Evolutionary conservation across 176 grass and related monocot species (phyloP).

Genomic region (Dactylis glomerata): DNA sequence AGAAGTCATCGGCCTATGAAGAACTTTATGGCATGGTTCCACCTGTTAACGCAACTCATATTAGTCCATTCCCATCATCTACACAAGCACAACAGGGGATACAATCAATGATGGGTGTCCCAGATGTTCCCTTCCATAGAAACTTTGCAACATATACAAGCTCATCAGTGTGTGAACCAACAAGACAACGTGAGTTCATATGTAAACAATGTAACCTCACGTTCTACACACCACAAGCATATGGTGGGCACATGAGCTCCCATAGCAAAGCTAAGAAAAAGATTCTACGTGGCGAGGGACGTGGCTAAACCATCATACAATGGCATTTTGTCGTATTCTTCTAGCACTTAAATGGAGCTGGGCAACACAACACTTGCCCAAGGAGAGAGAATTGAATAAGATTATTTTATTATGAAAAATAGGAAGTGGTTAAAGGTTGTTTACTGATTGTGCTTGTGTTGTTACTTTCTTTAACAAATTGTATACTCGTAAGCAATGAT

Average conservation of each 20-base stretch:
- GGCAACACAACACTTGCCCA: too few relatives aligned
- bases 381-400: too few relatives aligned
- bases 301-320: too few relatives aligned
- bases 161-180: not conserved
- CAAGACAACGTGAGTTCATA: not conserved
- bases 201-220: not conserved
- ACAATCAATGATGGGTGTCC: not conserved
- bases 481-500: too few relatives aligned
- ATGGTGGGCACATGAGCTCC: not conserved
- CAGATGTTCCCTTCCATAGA: not conserved
- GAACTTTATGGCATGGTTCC: not conserved
- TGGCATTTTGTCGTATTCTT: too few relatives aligned
- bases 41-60: not conserved
- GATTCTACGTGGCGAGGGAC: too few relatives aligned
- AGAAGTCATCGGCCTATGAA: too few relatives aligned
- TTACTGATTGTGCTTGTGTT: too few relatives aligned
- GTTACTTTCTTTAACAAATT: too few relatives aligned
- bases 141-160: not conserved
- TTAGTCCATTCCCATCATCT: not conserved
- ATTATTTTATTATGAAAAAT: too few relatives aligned
- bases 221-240: not conserved
- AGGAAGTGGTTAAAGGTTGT: too few relatives aligned
- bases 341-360: too few relatives aligned
- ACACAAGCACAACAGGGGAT: not conserved
- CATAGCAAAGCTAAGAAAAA: not conserved